Evolutionary conservation across 2,329 filamentous ascomycete genomes (phyloP).

Genomic region (Periconia sp.): DNA sequence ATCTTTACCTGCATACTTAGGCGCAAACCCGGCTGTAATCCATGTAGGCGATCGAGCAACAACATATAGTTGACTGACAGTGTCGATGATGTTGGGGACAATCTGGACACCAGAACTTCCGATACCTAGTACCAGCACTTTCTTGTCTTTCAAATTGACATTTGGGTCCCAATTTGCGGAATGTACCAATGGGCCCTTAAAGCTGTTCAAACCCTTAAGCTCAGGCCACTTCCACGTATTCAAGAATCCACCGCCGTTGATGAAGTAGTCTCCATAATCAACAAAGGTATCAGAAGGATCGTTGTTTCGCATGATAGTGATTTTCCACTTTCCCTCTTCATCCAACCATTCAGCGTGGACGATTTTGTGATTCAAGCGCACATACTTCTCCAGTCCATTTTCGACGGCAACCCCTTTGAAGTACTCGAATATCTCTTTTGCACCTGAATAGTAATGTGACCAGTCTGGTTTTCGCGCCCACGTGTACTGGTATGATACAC

Average conservation of each 20-base stretch:
- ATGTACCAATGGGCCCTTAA: not conserved
- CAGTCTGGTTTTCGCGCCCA: no score
- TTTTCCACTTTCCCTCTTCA: not conserved
- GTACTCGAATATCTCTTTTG: no score
- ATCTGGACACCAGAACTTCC: slow-evolving; percentile 49
- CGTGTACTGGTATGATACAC: no score
- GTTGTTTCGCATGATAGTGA: not conserved
- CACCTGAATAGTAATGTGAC: no score
- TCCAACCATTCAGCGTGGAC: no score
- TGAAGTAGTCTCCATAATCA: not conserved
- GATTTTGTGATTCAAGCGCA: no score
- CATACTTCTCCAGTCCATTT: no score
- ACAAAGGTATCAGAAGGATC: not conserved
- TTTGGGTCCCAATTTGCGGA: not conserved
- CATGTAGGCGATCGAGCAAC: no score
- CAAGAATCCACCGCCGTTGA: not conserved
- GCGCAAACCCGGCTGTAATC: no score
- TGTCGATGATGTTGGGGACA: not conserved
- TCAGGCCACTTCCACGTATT: not conserved
- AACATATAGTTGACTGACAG: no score
- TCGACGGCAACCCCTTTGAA: no score
- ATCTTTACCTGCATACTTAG: no score
- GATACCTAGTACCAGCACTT: slow-evolving; percentile 37
- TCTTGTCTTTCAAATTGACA: slow-evolving; percentile 25
- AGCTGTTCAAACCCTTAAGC: not conserved